Evolutionary conservation across 169 alveolate genomes (phyloP).

Genomic region (Eimeria zaria): DNA sequence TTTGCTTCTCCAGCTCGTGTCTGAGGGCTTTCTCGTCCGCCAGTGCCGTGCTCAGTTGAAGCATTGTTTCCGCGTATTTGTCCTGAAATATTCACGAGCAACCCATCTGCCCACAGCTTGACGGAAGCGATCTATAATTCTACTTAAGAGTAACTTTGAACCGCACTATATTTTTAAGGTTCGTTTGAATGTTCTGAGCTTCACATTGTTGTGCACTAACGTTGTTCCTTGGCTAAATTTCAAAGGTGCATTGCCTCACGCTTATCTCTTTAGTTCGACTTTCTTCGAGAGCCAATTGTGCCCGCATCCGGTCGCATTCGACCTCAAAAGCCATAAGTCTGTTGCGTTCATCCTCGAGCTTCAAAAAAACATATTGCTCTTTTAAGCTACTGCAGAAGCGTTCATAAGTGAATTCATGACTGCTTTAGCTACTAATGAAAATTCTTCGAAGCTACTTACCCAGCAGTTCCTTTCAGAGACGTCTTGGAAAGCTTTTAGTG

Average conservation of each 20-base stretch:
- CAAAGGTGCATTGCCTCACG: not conserved
- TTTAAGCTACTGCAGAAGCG: not conserved
- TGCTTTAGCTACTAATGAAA: not conserved
- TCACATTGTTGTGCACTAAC: not conserved
- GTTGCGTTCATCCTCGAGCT: conserved; percentile 60
- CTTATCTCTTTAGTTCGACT: conserved; percentile 21
- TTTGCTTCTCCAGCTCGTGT: conserved; percentile 62
- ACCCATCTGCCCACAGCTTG: not conserved
- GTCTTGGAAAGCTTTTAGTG: conserved; percentile 37
- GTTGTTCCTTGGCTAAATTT: not conserved
- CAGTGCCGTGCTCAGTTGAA: conserved; percentile 3
- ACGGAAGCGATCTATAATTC: not conserved
- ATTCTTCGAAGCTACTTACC: not conserved
- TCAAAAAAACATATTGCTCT: not conserved
- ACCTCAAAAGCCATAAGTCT: conserved; percentile 25
- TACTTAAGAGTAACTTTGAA: not conserved
- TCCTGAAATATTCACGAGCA: conserved; percentile 21
- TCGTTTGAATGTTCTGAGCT: not conserved
- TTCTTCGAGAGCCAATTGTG: conserved; percentile 18
- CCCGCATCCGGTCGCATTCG: conserved; percentile 62
- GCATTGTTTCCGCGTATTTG: conserved; percentile 21
- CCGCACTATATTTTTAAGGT: not conserved
- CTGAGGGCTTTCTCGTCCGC: conserved; percentile 52
- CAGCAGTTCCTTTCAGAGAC: conserved; percentile 43
- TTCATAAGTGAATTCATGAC: not conserved